phyloP scores from a whole-genome alignment of 768 basidiomycete species.

The Rhodocollybia butyracea region DNA sequence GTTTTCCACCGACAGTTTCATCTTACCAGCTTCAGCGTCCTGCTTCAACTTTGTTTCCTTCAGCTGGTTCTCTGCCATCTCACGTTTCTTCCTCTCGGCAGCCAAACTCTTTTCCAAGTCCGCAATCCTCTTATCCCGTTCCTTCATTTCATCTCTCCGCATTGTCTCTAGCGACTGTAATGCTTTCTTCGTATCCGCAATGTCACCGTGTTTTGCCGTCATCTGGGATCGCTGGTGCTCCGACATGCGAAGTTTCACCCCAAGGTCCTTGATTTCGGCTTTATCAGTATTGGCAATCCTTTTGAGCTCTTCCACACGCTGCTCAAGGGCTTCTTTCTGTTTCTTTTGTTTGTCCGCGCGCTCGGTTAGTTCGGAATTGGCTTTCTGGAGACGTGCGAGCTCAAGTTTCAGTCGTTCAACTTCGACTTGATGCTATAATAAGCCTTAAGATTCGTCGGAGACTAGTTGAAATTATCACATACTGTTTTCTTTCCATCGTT shows the following conservation, averaged over 20 bases:
- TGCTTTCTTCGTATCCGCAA: constrained; percentile 46
- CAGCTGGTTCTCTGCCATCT: constrained; percentile 40
- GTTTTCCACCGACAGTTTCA: constrained; percentile 27
- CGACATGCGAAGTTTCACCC: constrained; percentile 50
- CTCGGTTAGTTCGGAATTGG: constrained; percentile 46
- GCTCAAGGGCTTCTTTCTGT: constrained; percentile 53
- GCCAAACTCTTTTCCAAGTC: constrained; percentile 54
- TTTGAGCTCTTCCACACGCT: constrained; percentile 61
- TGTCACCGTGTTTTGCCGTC: constrained; percentile 48
- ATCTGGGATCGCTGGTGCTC: constrained; percentile 58
- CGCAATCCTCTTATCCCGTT: constrained; percentile 48
- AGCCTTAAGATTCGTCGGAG: neutral
- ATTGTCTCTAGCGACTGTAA: constrained; percentile 46
- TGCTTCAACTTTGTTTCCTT: constrained; percentile 39
- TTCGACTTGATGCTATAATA: constrained; percentile 53
- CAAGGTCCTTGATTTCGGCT: constrained; percentile 60
- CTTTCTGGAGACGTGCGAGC: constrained; percentile 44
- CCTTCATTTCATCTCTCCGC: constrained; percentile 51
- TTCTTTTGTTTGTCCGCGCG: constrained; percentile 61
- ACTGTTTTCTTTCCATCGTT: constrained; percentile 65
- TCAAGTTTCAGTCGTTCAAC: constrained; percentile 60
- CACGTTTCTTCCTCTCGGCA: constrained; percentile 49
- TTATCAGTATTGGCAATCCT: constrained; percentile 46
- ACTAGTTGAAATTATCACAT: constrained; percentile 18
- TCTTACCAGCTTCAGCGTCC: constrained; percentile 36